Conservation (phyloP, 2,329 filamentous ascomycete species). For the Aspergillus fumigatiaffinis region DNA sequence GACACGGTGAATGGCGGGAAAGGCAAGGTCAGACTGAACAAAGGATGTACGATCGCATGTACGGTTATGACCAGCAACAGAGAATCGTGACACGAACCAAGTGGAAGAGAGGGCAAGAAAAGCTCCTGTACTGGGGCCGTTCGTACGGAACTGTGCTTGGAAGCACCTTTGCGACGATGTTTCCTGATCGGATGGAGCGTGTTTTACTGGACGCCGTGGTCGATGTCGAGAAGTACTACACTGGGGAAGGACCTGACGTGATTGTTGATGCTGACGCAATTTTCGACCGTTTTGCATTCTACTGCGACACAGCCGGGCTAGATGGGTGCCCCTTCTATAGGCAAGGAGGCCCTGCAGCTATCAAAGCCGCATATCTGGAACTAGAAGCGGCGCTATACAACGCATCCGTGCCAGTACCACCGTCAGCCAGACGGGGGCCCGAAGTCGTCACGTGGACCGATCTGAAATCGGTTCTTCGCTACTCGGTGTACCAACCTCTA, state of each 20-base stretch:
- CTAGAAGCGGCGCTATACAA: conserved; percentile 25
- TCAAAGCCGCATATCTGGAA: conserved; percentile 21
- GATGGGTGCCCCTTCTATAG: conserved; percentile 29
- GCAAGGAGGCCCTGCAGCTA: conserved; percentile 23
- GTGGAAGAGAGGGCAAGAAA: conserved; percentile 28
- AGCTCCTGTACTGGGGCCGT: conserved; percentile 40
- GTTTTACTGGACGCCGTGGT: conserved; percentile 35
- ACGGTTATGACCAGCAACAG: conserved; percentile 18
- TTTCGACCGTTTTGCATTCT: conserved; percentile 30
- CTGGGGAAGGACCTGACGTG: conserved; percentile 19
- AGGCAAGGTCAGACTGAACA: conserved; percentile 27
- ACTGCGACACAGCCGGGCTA: conserved; percentile 28
- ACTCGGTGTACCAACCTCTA: conserved; percentile 32
- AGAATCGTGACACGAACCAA: conserved; percentile 22
- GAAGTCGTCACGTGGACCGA: conserved; percentile 36
- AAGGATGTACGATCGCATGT: conserved; percentile 7
- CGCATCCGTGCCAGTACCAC: conserved; percentile 25
- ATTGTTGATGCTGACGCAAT: conserved; percentile 34
- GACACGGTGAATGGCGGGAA: conserved; percentile 38
- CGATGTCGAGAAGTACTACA: conserved; percentile 34
- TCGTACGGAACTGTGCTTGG: conserved; percentile 48
- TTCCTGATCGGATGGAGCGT: conserved; percentile 35
- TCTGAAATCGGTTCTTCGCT: conserved; percentile 26
- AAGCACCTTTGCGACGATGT: conserved; percentile 45
- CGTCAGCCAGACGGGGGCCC: conserved; percentile 26